phyloP scores from a whole-genome alignment of 2,329 filamentous ascomycete genomes.

The Fusarium torreyae region DNA sequence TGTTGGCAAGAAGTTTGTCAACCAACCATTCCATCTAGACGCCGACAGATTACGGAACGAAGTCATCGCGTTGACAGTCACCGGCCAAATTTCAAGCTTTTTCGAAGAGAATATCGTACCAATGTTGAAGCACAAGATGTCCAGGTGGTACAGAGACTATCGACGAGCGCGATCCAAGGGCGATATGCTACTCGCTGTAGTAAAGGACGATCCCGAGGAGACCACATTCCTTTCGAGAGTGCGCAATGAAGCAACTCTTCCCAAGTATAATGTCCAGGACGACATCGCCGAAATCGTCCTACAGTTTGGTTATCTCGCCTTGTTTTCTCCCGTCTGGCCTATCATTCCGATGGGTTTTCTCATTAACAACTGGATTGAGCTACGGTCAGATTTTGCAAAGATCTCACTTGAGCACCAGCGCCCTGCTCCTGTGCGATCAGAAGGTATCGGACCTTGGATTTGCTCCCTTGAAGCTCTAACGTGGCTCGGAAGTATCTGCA shows the following conservation, averaged over 20 bases:
- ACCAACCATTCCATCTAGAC: slow-evolving; percentile 74
- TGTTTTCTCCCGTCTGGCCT: slow-evolving; percentile 84
- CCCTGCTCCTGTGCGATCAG: slow-evolving; percentile 77
- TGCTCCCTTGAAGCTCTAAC: slow-evolving; percentile 77
- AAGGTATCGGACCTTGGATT: slow-evolving; percentile 83
- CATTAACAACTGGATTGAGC: slow-evolving; percentile 83
- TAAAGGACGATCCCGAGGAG: slow-evolving; percentile 74
- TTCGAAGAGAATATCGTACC: slow-evolving; percentile 81
- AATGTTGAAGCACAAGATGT: slow-evolving; percentile 73
- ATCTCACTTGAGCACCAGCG: slow-evolving; percentile 82
- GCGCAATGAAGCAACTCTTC: slow-evolving; percentile 77
- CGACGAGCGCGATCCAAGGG: slow-evolving; percentile 55
- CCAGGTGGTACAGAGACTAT: slow-evolving; percentile 62
- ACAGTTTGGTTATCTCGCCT: slow-evolving; percentile 80
- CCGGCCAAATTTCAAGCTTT: slow-evolving; percentile 79
- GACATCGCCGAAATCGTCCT: slow-evolving; percentile 82
- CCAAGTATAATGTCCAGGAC: slow-evolving; percentile 79
- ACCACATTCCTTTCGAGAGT: slow-evolving; percentile 74
- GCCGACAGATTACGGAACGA: slow-evolving; percentile 77
- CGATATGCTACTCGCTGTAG: slow-evolving; percentile 62
- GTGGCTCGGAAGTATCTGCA: slow-evolving; percentile 81
- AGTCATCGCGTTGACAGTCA: slow-evolving; percentile 82
- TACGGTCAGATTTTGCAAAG: slow-evolving; percentile 83
- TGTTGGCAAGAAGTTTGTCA: slow-evolving; percentile 67
- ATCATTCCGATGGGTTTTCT: slow-evolving; percentile 80